These are phyloP conservation scores for Eucalyptus lansdowneana DNA, from an alignment of 345 rosid species.

Conservation along the genomic window DNA sequence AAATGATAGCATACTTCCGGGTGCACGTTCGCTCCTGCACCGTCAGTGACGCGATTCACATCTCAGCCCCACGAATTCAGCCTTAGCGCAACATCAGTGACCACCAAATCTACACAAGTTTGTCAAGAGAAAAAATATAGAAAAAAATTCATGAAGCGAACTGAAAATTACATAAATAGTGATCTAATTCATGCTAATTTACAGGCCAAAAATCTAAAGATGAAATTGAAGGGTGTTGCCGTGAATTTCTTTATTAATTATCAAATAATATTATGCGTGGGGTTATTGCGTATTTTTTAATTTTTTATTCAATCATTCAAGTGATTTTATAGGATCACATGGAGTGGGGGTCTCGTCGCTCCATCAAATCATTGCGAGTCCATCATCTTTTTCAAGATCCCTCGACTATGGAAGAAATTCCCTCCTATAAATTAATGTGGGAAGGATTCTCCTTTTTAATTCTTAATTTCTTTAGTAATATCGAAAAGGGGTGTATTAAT, in stretches of 20 bases:
- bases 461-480: background rate
- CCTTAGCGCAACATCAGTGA: background rate
- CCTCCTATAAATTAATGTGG: background rate
- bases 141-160: background rate
- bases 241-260: background rate
- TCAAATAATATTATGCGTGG: background rate
- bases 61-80: background rate
- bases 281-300: background rate
- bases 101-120: background rate
- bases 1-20: background rate
- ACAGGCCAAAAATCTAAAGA: background rate
- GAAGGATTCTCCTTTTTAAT: background rate
- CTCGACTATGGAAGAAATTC: background rate
- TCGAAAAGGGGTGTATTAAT: background rate
- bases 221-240: background rate
- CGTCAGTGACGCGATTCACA: background rate
- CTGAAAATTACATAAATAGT: background rate
- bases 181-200: background rate
- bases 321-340: background rate
- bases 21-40: background rate
- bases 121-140: background rate
- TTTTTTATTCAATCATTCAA: background rate
- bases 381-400: background rate
- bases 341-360: background rate
- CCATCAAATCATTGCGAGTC: background rate